These are phyloP conservation scores for Neurospora crassa DNA, from an alignment of 2,329 filamentous ascomycete species.

Conservation along the genomic window DNA sequence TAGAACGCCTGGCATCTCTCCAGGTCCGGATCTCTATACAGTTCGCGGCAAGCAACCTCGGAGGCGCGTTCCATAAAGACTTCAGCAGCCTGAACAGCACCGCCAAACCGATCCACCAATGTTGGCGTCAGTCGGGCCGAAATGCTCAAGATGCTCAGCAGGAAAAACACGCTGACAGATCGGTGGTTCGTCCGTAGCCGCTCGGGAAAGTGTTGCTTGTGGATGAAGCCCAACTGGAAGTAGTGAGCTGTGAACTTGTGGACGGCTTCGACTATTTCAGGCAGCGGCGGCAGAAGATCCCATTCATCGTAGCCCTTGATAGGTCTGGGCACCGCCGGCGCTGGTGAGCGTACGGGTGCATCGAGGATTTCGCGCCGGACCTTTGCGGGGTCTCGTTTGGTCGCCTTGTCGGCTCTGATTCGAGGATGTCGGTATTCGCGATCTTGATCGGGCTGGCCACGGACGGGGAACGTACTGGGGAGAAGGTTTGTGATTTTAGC, in stretches of 20 bases:
- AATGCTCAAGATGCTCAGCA: constrained; percentile 46
- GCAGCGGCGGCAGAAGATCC: constrained; percentile 39
- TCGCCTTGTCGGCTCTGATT: constrained; percentile 35
- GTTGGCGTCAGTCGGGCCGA: constrained; percentile 44
- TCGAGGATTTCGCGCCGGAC: constrained; percentile 26
- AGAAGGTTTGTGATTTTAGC: constrained; percentile 8
- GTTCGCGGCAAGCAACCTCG: constrained; percentile 35
- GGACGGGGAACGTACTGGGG: constrained; percentile 38
- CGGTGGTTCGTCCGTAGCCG: constrained; percentile 36
- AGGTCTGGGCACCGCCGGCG: constrained; percentile 9
- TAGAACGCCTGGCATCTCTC: constrained; percentile 51
- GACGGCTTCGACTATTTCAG: constrained; percentile 42
- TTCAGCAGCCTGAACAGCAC: constrained; percentile 41
- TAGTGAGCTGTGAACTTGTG: constrained; percentile 44
- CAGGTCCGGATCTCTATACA: constrained; percentile 43
- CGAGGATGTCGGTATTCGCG: constrained; percentile 48
- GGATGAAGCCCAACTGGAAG: constrained; percentile 51
- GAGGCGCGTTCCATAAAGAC: constrained; percentile 43
- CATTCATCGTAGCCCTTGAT: constrained; percentile 31
- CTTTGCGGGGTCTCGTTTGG: constrained; percentile 30
- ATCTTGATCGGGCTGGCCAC: constrained; percentile 44
- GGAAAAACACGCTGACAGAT: constrained; percentile 44
- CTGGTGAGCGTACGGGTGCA: constrained; percentile 13
- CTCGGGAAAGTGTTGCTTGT: constrained; percentile 39
- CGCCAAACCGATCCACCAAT: constrained; percentile 38